Conservation (phyloP, 257 asterid genomes). For the Penstemon eatonii region DNA sequence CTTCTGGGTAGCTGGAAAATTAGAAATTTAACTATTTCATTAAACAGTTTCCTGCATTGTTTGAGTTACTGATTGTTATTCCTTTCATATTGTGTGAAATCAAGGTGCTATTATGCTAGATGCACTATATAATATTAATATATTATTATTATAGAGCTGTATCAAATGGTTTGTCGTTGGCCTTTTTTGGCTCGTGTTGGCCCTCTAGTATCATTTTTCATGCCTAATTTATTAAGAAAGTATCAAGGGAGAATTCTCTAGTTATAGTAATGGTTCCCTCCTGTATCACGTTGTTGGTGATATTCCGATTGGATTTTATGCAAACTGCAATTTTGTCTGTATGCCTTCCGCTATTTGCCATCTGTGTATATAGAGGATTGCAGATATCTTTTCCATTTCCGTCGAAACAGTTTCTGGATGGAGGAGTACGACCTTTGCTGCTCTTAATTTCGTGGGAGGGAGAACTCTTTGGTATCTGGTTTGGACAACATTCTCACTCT, state of each 20-base stretch:
- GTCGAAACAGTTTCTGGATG: slow-evolving; percentile 39
- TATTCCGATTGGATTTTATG: slow-evolving; percentile 19
- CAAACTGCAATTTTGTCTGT: slow-evolving; percentile 17
- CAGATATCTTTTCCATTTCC: slow-evolving; percentile 34
- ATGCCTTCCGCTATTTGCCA: slow-evolving; percentile 24
- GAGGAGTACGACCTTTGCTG: slow-evolving; percentile 39
- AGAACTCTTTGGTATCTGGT: slow-evolving; percentile 39
- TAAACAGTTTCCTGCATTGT: neutral
- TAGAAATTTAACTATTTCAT: no score
- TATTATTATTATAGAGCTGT: neutral
- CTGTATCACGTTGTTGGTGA: neutral
- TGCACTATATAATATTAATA: neutral
- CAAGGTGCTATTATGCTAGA: neutral
- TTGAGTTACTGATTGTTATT: neutral
- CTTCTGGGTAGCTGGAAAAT: no score
- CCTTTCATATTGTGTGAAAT: neutral
- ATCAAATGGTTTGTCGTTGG: neutral
- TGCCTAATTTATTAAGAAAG: neutral
- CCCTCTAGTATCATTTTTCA: neutral
- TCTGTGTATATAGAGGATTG: slow-evolving; percentile 32
- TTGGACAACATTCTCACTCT: slow-evolving; percentile 28
- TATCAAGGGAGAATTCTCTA: neutral
- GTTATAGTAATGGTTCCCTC: no score
- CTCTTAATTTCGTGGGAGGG: slow-evolving; percentile 31
- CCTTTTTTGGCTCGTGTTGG: neutral